These are phyloP conservation scores for Fusarium beomiforme DNA, from an alignment of 2,329 filamentous ascomycete species.

Conservation along the genomic window DNA sequence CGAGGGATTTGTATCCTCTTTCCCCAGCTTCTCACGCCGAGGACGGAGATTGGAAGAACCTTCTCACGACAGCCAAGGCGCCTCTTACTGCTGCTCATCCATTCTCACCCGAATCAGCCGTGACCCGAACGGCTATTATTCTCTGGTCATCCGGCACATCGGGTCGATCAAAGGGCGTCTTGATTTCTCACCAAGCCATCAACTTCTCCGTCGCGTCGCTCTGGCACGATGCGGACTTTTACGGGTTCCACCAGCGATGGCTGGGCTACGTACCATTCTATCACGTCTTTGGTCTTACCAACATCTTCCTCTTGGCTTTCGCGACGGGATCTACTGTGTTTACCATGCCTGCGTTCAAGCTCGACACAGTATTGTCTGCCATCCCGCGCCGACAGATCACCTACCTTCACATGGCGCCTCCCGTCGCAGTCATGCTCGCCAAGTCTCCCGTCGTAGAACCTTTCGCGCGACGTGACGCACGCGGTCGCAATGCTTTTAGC, in stretches of 20 bases:
- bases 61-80: slow-evolving; percentile 61
- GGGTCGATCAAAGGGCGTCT: slow-evolving; percentile 78
- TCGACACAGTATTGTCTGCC: slow-evolving; percentile 69
- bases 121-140: slow-evolving; percentile 66
- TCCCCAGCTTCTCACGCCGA: slow-evolving; percentile 29
- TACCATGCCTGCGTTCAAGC: slow-evolving; percentile 76
- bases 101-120: slow-evolving; percentile 45
- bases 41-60: slow-evolving; percentile 65
- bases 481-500: slow-evolving; percentile 63
- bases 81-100: slow-evolving; percentile 57
- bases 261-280: slow-evolving; percentile 78
- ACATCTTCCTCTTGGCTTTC: slow-evolving; percentile 68
- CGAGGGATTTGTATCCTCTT: slow-evolving; percentile 48
- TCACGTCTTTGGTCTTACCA: slow-evolving; percentile 67
- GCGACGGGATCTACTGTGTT: slow-evolving; percentile 67
- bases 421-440: slow-evolving; percentile 74
- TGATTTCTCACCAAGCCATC: slow-evolving; percentile 74
- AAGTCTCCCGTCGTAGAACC: slow-evolving; percentile 75
- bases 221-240: slow-evolving; percentile 60
- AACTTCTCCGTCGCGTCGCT: slow-evolving; percentile 65
- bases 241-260: slow-evolving; percentile 52
- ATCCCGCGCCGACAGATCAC: slow-evolving; percentile 72
- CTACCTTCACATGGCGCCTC: slow-evolving; percentile 72
- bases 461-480: slow-evolving; percentile 57
- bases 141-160: slow-evolving; percentile 71